Conservation (phyloP, 2,329 filamentous ascomycete species). For the Falciphora oryzae region DNA sequence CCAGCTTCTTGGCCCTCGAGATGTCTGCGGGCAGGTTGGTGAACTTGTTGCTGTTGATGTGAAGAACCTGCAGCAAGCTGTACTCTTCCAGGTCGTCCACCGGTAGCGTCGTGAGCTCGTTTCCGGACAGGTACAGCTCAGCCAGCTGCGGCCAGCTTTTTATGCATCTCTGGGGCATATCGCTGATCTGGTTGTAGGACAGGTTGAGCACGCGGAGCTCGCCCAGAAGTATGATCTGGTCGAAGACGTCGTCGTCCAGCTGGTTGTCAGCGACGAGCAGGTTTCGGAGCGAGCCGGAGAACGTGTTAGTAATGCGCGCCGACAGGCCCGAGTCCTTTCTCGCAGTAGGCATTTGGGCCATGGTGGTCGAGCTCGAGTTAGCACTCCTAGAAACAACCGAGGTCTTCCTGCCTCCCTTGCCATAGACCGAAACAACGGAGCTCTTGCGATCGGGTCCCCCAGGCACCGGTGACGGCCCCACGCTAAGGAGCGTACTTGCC, state of each 20-base stretch:
- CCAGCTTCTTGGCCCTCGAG: slow-evolving; percentile 85
- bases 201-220: slow-evolving; percentile 87
- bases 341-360: slow-evolving; percentile 45
- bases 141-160: slow-evolving; percentile 84
- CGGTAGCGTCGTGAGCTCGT: slow-evolving; percentile 84
- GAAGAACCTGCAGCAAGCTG: slow-evolving; percentile 78
- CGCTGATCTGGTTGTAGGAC: slow-evolving; percentile 90
- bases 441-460: slow-evolving; percentile 63
- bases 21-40: slow-evolving; percentile 94
- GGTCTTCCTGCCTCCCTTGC: slow-evolving; percentile 75
- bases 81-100: slow-evolving; percentile 92
- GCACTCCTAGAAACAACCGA: slow-evolving; percentile 68
- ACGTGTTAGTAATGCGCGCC: slow-evolving; percentile 74
- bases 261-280: slow-evolving; percentile 90
- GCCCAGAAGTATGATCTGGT: slow-evolving; percentile 74
- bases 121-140: slow-evolving; percentile 91
- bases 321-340: slow-evolving; percentile 90
- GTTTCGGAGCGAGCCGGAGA: slow-evolving; percentile 77
- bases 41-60: slow-evolving; percentile 97
- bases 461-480: slow-evolving; percentile 65
- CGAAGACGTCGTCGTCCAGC: slow-evolving; percentile 90
- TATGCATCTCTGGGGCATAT: slow-evolving; percentile 84
- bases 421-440: slow-evolving; percentile 76
- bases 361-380: slow-evolving; percentile 38
- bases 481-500: slow-evolving; percentile 61